Base-by-base conservation (phyloP, 2,329 filamentous ascomycete genomes). In the Claviceps spartinae region DNA sequence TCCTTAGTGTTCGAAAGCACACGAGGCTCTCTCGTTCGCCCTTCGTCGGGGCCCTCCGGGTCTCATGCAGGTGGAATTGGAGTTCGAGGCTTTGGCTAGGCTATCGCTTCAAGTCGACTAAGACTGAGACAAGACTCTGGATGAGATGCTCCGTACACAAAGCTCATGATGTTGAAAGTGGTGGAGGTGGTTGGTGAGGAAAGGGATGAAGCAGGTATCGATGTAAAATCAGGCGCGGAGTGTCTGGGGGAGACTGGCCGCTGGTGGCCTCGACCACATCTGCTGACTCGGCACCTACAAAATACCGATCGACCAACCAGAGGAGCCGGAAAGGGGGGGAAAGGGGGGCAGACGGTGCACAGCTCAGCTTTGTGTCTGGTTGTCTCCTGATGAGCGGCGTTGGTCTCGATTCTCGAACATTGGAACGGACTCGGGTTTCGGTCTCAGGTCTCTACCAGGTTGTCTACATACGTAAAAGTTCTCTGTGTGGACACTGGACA, bases 81-180 rank as follows among this genome's bases (percentile, higher is more conserved):
- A 49, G 7, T 46, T 26, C 26, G 24, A 42, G 48, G 42, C n/a
- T 47, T 13, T 13, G 30, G 20, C 45, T 43, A 43, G 18, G 30
- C 30, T 51, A 48, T 43, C 47, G 47, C 50, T 57, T 62, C 60
- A 62, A 55, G 61, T 60, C 59, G 62, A 63, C 58, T 53, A 62
- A 63, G 62, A 61, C 64, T 60, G 58, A 58, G 58, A 59, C 53
- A 52, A 52, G 51, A 54, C 51, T 52, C 30, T 20, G 44, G n/a
- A 13, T 42, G 47, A 24, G 20, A 16, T 16, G 13, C n/a, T 48
- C 47, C 49, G 59, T 59, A 56, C 52, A 58, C 60, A 59, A 34
- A 58, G 61, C 56, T 60, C 64, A 66, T 66, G 58, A 56, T 65
- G 61, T 56, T 59, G 45, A 54, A 46, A 24, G n/a, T 54, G 53